A percentile compares a stretch with the other conserved stretches of the same genome.
Evolutionary conservation across 345 rosid genomes (phyloP).

Genomic region (Adansonia digitata): DNA sequence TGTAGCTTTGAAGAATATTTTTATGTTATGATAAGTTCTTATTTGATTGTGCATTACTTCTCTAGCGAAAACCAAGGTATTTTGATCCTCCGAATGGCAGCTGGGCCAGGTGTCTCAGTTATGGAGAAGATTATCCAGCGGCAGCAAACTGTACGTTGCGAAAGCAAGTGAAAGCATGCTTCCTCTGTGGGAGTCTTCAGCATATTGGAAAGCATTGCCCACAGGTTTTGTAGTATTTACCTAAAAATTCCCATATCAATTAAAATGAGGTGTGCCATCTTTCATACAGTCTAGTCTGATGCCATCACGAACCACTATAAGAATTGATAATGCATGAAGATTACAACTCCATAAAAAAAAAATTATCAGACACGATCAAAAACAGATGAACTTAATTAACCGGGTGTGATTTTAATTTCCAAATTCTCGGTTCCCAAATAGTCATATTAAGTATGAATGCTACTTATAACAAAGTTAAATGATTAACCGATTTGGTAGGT

Average conservation of each 20-base stretch:
- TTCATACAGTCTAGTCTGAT: background rate
- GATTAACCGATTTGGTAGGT: background rate
- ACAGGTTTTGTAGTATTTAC: constrained; percentile 23
- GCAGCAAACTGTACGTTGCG: constrained; percentile 5
- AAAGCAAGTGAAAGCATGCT: constrained; percentile 23
- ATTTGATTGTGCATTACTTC: background rate
- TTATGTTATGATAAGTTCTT: background rate
- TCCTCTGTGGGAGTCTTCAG: constrained; percentile 21
- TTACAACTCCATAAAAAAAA: background rate
- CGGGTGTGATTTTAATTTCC: background rate
- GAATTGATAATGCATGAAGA: background rate
- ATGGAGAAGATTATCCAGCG: constrained; percentile 16
- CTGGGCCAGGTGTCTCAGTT: constrained; percentile 5
- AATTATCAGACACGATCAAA: background rate
- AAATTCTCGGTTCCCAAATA: background rate
- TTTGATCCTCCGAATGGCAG: constrained; percentile 24
- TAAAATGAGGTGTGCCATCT: background rate
- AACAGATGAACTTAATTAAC: background rate
- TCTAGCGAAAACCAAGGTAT: constrained; percentile 29
- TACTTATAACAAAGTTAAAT: background rate
- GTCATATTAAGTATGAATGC: background rate
- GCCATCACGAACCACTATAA: background rate
- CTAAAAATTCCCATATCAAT: background rate
- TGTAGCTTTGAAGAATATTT: background rate
- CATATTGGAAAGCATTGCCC: constrained; percentile 24